Percentiles rank a stretch among this genome's conserved stretches.
These are phyloP conservation scores for Amanita thiersii DNA, from an alignment of 768 basidiomycete species.

Conservation along the genomic window DNA sequence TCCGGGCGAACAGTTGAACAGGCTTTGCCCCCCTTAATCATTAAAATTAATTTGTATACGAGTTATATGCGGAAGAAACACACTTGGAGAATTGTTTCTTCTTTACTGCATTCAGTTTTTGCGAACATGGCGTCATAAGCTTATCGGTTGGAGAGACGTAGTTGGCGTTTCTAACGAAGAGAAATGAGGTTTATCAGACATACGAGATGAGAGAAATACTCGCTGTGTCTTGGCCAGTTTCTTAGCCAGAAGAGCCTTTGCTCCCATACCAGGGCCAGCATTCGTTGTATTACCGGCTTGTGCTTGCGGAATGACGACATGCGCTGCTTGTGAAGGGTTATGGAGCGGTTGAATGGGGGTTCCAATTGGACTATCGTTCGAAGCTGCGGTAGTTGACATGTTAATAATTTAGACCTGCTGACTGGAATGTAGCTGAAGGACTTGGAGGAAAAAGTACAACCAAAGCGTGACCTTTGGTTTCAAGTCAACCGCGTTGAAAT, in stretches of 20 bases:
- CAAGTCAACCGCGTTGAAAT: no score
- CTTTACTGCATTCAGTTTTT: slow-evolving; percentile 85
- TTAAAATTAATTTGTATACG: slow-evolving; percentile 3
- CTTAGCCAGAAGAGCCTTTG: slow-evolving; percentile 89
- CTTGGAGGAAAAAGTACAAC: no score
- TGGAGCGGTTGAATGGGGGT: slow-evolving; percentile 76
- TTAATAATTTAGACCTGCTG: not conserved
- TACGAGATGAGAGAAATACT: slow-evolving; percentile 21
- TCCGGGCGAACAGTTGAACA: slow-evolving; percentile 48
- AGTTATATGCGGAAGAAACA: slow-evolving; percentile 18
- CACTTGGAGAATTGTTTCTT: slow-evolving; percentile 93
- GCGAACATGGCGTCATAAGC: slow-evolving; percentile 87
- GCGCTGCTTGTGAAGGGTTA: slow-evolving; percentile 75
- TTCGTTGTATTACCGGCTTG: slow-evolving; percentile 63
- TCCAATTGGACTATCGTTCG: slow-evolving; percentile 56
- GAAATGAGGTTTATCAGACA: slow-evolving; percentile 6
- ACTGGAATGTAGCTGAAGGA: no score
- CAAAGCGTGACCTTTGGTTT: not conserved
- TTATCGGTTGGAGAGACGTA: slow-evolving; percentile 94
- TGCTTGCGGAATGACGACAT: slow-evolving; percentile 70
- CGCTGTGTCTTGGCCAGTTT: slow-evolving; percentile 86
- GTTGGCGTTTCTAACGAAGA: slow-evolving; percentile 79
- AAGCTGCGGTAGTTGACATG: slow-evolving; percentile 53
- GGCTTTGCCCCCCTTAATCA: slow-evolving; percentile 51
- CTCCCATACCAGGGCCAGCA: slow-evolving; percentile 67